Base-by-base conservation (phyloP, 371 early-diverging fungal genomes). In the Rhizopus microsporus region DNA sequence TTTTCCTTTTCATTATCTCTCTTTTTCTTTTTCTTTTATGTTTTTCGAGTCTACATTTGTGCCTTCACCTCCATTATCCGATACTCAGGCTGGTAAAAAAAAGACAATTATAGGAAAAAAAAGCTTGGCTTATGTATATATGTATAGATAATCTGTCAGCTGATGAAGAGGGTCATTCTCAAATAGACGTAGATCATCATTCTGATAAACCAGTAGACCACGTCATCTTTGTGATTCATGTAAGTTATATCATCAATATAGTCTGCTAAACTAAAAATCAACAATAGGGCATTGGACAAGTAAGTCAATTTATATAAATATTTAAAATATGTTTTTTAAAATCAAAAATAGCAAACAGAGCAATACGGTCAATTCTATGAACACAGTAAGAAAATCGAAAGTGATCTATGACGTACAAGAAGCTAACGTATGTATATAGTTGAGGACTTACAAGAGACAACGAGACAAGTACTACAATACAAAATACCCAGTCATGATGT, bases 211-310 rank as follows among this genome's bases (percentile, higher is more conserved):
- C 77, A 39, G 70, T 80, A 8, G 70, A 80, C 34, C 80, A 80
- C 42, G 38, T 80, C 3, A 68, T 80, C 38, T 85, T 85, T 62
- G 81, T 88, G 31, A 81, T 88, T 50, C 88, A 88, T 67, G 79
- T 66, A 74, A 68, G 65, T 57, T 32, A 39, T 12, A 33, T 7
- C 7, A 29, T 7, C 17, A 46, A 17, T 9, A 6, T 15, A 17
- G 5, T n/a, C 10, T 33, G 37, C 7, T 16, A 7, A 37, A 49
- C 7, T 12, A 37, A 33, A 47, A 34, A 37, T 38, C 4, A 37
- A 23, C 31, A 30, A 29, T 60, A 78, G 79, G 88, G 88, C 37
- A 88, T 88, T 78, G 88, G 88, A 37, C 80, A 83, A 63, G 78
- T 74, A 68, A 67, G 53, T 32, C n/a, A 35, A 23, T 13, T 12